phyloP scores from a whole-genome alignment of 768 basidiomycete species.

The Kwoniella europaea region DNA sequence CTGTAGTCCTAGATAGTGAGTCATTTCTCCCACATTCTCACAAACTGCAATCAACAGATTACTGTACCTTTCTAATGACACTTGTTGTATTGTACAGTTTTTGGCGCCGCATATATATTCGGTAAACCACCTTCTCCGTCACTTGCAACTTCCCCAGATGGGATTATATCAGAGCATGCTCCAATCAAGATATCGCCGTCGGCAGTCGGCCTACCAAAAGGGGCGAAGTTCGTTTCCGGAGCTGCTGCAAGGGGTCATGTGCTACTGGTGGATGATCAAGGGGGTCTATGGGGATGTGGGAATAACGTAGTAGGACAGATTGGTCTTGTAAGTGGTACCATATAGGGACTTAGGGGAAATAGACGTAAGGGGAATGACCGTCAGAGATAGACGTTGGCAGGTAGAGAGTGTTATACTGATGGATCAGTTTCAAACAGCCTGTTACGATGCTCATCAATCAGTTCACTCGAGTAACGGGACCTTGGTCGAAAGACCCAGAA shows the following conservation, averaged over 20 bases:
- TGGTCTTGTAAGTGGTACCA: conserved; percentile 69
- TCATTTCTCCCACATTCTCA: neutral
- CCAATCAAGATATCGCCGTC: conserved; percentile 68
- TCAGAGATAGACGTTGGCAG: too few relatives aligned
- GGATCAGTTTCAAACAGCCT: too few relatives aligned
- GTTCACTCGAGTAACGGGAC: conserved; percentile 47
- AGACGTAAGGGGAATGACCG: too few relatives aligned
- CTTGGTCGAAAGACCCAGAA: conserved; percentile 46
- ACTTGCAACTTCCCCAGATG: conserved; percentile 65
- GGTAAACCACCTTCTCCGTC: conserved; percentile 77
- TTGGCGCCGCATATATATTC: conserved; percentile 85
- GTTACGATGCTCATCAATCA: conserved; percentile 30
- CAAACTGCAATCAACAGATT: too few relatives aligned
- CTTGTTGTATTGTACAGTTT: conserved; percentile 22
- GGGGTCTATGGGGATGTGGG: conserved; percentile 82
- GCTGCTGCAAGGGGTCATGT: conserved; percentile 84
- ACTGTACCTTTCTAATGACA: neutral
- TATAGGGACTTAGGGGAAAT: neutral
- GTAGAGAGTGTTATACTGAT: too few relatives aligned
- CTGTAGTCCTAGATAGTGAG: conserved; percentile 52
- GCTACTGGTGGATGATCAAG: conserved; percentile 78
- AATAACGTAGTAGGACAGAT: conserved; percentile 66
- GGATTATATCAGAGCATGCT: conserved; percentile 71
- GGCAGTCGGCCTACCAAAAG: conserved; percentile 66
- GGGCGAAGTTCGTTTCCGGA: conserved; percentile 71